Evolutionary conservation across 805 yeast genomes (phyloP), one percentile per base, ranked within the genome.

Genomic region (Barnettozyma pratensis): DNA sequence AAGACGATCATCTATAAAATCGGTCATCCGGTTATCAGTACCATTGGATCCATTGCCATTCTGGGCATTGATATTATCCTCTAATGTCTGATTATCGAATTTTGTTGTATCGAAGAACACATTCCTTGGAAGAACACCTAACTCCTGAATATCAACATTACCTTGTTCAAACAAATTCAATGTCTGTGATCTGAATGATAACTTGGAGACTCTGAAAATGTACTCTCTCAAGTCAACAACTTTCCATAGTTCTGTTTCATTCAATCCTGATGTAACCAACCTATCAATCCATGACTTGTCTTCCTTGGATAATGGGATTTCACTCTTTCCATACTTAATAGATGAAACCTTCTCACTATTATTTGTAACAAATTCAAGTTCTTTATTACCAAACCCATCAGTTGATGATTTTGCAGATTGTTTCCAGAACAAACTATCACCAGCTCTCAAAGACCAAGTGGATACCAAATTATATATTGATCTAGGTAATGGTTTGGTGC

Each of bases 391-490:
- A 62, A 76, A 75, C 1, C 74, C 66, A 59, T 75, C 77, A 4
- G 63, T 57, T 29, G 65, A 56, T 4, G 61, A 55, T 31, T 56
- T 60, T 8, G 69, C 70, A 0, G 70, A 65, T 52, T 72, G 77
- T 52, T 83, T 79, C 97, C 97, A 91, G 59, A 92, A 91, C n/a
- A 83, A 65, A 0, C 96, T 79, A 39, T 80, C 79, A 7, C 74
- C 75, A 1, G 85, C 77, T 49, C 79, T 77, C 26, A 77, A 54
- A 1, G 87, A 84, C 97, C 98, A 92, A 1, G 74, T 71, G 43
- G 81, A 72, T 0, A 84, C 75, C 46, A 82, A 61, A 44, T 79
- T 83, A 59, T 79, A 89, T 0, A 85, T 82, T 0, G 80, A 72
- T 54, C 85, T 73, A 0, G 89, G 69, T 2, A 90, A 59, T 0